Base-by-base conservation (phyloP, 2,329 filamentous ascomycete species). In the Lasiodiplodia sp. region DNA sequence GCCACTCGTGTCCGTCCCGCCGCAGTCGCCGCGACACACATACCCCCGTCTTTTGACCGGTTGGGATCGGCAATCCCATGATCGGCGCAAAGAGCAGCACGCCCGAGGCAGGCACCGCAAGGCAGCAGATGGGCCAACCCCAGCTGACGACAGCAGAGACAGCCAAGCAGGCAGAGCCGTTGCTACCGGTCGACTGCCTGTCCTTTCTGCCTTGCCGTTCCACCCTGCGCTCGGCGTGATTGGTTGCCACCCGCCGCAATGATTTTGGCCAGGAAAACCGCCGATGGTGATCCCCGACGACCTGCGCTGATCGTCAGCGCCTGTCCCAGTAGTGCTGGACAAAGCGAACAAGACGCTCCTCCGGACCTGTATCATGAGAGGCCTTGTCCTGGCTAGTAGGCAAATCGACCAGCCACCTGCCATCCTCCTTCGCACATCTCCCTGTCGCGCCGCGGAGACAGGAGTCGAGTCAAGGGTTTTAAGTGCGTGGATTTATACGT, bases 301-400 rank as follows among this genome's bases (percentile, higher is more conserved):
- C 60, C 60, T 28, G 60, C 60, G 44, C 47, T 38, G 60, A 64
- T 64, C 60, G 47, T 38, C 60, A n/a, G 37, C 56, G 56, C 38
- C 56, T 38, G 56, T 60, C n/a, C 56, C 56, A 44, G 37, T 23
- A 44, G 56, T 11, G 28, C 56, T 58, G 28, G 28, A 21, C 44
- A 64, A 51, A 31, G n/a, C 60, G 37, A 52, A 28, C 23, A 47
- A 38, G 12, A 58, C 18, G 14, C 28, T 37, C 25, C 18, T 62
- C 23, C 25, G 16, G 7, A 49, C 38, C 10, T 28, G 21, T 47
- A 23, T 47, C 57, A 28, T n/a, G 14, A 2, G 57, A 25, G 31
- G n/a, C 23, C 52, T 18, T 55, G 52, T 57, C 16, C 37, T 11
- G n/a, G 44, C 37, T 18, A 31, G 37, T 25, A 7, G 28, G 57